Base-by-base conservation (phyloP, 2,329 filamentous ascomycete genomes). In the Ceratocystis colombiana region DNA sequence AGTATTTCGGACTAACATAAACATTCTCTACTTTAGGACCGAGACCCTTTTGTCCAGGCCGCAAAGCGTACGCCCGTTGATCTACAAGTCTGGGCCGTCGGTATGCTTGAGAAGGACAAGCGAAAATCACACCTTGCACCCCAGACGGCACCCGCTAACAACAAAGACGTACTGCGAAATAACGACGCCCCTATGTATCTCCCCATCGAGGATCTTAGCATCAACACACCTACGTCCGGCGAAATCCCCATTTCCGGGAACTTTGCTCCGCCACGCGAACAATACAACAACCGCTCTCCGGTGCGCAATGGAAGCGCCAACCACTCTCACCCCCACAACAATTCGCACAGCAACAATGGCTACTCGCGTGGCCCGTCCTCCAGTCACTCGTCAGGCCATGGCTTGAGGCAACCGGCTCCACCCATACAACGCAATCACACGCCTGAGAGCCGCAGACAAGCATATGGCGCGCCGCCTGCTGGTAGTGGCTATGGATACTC, bases 31-130 rank as follows among this genome's bases (percentile, higher is more conserved):
- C 48, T 41, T 6, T 65, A 95, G 90, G 92, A 96, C 70, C 87
- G 88, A 69, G 94, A 99, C 73, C 86, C 91, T 2, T 99, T 99
- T 76, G 85, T 99, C 22, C 91, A 96, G 76, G 94, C 94, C 64
- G 94, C 94, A 62, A 97, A 97, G 79, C 85, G 93, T 71, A 99
- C 94, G 0, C 94, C 94, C 0, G 94, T 99, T 63, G 88, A 99
- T 74, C 82, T 99, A 44, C 85, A 89, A 75, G 89, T 91, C 69
- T 99, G 94, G 94, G 93, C 94, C 25, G 85, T 96, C 62, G 87
- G 89, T 72, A 84, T 97, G 80, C 93, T 97, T 84, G 92, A 96
- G 74, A 86, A 88, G 71, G 89, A 96, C 76, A 96, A 96, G 76
- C 89, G 94, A 74, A 96, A 96, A 76, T 96, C 92, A 33, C 93